Percentiles rank a stretch among this genome's conserved stretches.
Conservation (phyloP, 176 grass and related monocot species). For the Hyparrhenia diplandra region DNA sequence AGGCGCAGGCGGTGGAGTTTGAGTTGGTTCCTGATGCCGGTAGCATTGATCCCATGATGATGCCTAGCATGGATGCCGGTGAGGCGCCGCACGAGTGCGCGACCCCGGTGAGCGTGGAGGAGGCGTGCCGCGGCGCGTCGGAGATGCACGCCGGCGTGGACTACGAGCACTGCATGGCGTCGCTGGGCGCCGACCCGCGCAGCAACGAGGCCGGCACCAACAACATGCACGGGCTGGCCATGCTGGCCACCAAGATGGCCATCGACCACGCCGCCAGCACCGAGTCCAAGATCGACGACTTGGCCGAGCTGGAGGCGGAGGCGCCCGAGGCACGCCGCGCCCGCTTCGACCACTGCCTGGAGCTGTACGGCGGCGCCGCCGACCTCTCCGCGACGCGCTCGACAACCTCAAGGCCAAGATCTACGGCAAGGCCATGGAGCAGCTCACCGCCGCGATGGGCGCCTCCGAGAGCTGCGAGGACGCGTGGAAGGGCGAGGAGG, state of each 20-base stretch:
- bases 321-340: constrained; percentile 1
- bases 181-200: constrained; percentile 18
- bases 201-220: constrained; percentile 16
- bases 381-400: constrained; percentile 52
- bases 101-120: constrained; percentile 29
- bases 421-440: constrained; percentile 47
- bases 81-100: not conserved
- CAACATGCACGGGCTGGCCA: constrained; percentile 25
- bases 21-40: too few species aligned
- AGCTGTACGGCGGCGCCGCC: constrained; percentile 45
- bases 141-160: constrained; percentile 34
- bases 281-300: constrained; percentile 44
- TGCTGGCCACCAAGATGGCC: constrained; percentile 42
- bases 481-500: constrained; percentile 23
- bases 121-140: constrained; percentile 37
- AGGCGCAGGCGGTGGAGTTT: too few species aligned
- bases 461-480: constrained; percentile 57
- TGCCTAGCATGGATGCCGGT: not conserved
- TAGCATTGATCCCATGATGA: not conserved
- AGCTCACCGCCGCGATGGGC: constrained; percentile 32
- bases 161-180: constrained; percentile 48
- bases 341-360: constrained; percentile 43
- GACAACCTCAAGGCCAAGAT: constrained; percentile 48
- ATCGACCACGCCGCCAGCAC: constrained; percentile 54
- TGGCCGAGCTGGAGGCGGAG: constrained; percentile 30